Conservation (phyloP, 129 eudicot genomes). For the Kitagawia praeruptora region DNA sequence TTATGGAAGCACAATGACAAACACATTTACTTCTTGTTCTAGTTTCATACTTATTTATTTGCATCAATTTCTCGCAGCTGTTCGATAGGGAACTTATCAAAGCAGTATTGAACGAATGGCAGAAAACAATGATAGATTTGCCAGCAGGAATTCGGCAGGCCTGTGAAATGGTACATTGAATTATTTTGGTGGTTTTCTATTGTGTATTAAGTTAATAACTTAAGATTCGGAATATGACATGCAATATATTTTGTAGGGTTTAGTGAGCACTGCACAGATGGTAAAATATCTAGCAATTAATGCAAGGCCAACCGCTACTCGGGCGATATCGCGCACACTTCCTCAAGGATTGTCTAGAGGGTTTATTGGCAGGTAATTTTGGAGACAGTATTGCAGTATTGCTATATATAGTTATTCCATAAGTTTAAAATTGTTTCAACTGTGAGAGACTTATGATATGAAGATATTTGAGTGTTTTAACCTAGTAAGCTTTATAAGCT, state of each 20-base stretch:
- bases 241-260: constrained; percentile 43
- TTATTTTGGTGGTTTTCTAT: background rate
- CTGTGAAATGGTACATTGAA: constrained; percentile 69
- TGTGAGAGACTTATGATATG: background rate
- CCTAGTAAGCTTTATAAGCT: too few relatives aligned
- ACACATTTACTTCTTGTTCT: background rate
- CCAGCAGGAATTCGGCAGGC: constrained; percentile 97
- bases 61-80: constrained; percentile 36
- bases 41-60: constrained; percentile 1
- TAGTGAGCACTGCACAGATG: constrained; percentile 91
- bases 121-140: constrained; percentile 90
- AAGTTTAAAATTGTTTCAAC: background rate
- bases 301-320: constrained; percentile 81
- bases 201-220: background rate
- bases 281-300: constrained; percentile 79
- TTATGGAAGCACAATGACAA: background rate
- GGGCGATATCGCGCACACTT: constrained; percentile 74
- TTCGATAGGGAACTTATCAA: constrained; percentile 85
- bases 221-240: constrained; percentile 13
- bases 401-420: background rate
- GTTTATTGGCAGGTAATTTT: constrained; percentile 82
- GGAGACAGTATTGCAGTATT: background rate
- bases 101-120: constrained; percentile 95
- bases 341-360: constrained; percentile 89
- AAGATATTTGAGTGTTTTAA: too few relatives aligned